Base-by-base conservation (phyloP, 2,329 filamentous ascomycete genomes). In the Coniella vitis region DNA sequence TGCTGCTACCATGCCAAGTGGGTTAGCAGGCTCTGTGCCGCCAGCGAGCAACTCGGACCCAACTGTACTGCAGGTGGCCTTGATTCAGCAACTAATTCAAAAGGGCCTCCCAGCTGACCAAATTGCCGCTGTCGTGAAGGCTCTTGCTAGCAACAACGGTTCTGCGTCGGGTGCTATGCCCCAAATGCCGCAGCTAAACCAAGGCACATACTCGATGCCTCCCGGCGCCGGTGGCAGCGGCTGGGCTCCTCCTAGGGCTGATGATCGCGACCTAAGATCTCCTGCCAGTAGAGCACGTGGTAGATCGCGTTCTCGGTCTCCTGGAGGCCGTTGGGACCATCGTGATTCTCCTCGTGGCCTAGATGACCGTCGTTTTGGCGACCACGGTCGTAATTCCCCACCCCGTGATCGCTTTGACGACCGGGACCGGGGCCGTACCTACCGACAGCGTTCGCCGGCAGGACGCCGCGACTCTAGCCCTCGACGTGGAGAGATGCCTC, bases 361-460 rank as follows among this genome's bases (percentile, higher is more conserved):
- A 63, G 72, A 79, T 60, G 88, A 87, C 58, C 84, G 84, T 47
- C 81, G 83, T 7, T 86, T 84, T 66, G 84, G 80, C 52, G 80
- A 84, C 47, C 91, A 87, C 68, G 83, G 86, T 52, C 83, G 79
- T 53, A 81, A 84, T 61, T 84, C 82, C 16, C 58, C 60, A 16
- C 79, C 81, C 32, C 75, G 78, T 56, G 78, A 77, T 51, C 75
- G 75, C 45, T 73, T 74, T 50, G 78, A 81, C 54, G 75, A 76
- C 38, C 71, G 71, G 54, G 75, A 75, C 37, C 66, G 71, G 57
- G 73, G 78, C 43, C 73, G 74, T 55, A 68, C 74, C 36, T 96
- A 95, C 69, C 87, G 91, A 56, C 90, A 96, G 64, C 87, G 93
- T 61, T 95, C 87, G 60, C 90, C 90, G 39, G 75, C 80, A 48